Percentiles rank a stretch among this genome's conserved stretches.
Evolutionary conservation across 148 eudicot species (phyloP).

Genomic region (Selenicereus undatus): DNA sequence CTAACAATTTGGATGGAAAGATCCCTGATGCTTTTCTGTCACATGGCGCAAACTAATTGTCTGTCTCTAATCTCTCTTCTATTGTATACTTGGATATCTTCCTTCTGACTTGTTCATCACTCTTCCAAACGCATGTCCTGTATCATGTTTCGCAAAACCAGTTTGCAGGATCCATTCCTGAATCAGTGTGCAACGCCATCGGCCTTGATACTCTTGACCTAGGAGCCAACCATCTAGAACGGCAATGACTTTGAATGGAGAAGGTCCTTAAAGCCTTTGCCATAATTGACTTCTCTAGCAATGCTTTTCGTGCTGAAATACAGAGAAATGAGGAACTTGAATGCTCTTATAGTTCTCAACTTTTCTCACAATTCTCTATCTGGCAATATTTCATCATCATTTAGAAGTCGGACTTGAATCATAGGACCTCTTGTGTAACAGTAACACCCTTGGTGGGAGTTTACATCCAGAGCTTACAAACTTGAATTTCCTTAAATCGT

Average conservation of each 20-base stretch:
- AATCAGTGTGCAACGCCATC: neutral
- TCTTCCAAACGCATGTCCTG: slow-evolving; percentile 13
- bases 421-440: slow-evolving; percentile 35
- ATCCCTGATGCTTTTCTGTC: neutral
- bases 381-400: slow-evolving; percentile 28
- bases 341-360: slow-evolving; percentile 2
- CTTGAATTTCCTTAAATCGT: slow-evolving; percentile 23
- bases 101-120: slow-evolving; percentile 21
- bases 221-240: slow-evolving; percentile 9
- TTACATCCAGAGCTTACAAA: slow-evolving; percentile 27
- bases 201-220: neutral
- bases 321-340: slow-evolving; percentile 23
- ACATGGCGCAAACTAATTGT: neutral
- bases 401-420: slow-evolving; percentile 34
- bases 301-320: neutral
- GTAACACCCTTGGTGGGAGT: slow-evolving; percentile 19
- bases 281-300: slow-evolving; percentile 23
- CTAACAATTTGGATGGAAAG: neutral
- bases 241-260: neutral
- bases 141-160: neutral
- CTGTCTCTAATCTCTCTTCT: slow-evolving; percentile 30
- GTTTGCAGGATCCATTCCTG: too few species aligned
- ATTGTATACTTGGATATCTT: slow-evolving; percentile 25
- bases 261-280: slow-evolving; percentile 11
- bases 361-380: slow-evolving; percentile 27